Conservation (phyloP, 2,329 filamentous ascomycete species). For the Aspergillus pseudoterreus region DNA sequence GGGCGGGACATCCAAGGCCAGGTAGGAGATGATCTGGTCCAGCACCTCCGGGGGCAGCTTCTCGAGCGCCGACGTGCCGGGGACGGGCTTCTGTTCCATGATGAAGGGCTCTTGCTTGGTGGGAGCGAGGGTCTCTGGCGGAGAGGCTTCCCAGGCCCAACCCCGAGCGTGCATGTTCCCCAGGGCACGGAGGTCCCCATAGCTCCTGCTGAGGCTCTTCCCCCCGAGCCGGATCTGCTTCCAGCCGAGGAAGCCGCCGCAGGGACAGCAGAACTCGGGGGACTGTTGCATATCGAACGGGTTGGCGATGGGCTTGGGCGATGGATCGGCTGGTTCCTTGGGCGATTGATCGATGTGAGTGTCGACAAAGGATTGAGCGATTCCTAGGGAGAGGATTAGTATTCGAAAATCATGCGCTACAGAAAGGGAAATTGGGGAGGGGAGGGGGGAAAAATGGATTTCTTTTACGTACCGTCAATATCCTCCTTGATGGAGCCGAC, state of each 20-base stretch:
- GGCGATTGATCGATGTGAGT: constrained; percentile 30
- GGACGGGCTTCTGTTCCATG: constrained; percentile 20
- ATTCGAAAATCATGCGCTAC: neutral
- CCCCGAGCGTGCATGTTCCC: constrained; percentile 34
- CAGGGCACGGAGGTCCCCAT: constrained; percentile 38
- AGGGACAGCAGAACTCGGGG: constrained; percentile 45
- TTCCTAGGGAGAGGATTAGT: constrained; percentile 23
- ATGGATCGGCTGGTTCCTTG: constrained; percentile 13
- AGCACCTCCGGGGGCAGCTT: constrained; percentile 67
- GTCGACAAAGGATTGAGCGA: constrained; percentile 44
- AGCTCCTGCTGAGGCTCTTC: constrained; percentile 43
- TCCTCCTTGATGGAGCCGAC: constrained; percentile 45
- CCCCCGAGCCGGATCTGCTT: constrained; percentile 44
- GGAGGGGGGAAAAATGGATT: neutral
- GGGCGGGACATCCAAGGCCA: constrained; percentile 70
- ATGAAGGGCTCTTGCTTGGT: constrained; percentile 14
- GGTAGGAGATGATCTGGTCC: constrained; percentile 71
- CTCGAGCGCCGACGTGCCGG: constrained; percentile 56
- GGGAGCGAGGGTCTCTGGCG: constrained; percentile 13
- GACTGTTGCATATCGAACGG: constrained; percentile 31
- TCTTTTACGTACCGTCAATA: constrained; percentile 32
- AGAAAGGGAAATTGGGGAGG: neutral
- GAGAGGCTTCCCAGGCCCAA: constrained; percentile 41
- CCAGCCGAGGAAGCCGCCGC: constrained; percentile 43
- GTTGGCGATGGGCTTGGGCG: constrained; percentile 13